Evolutionary conservation across 495 filamentous ascomycete genomes (phyloP).

Genomic region (Talaromyces nanjingensis): DNA sequence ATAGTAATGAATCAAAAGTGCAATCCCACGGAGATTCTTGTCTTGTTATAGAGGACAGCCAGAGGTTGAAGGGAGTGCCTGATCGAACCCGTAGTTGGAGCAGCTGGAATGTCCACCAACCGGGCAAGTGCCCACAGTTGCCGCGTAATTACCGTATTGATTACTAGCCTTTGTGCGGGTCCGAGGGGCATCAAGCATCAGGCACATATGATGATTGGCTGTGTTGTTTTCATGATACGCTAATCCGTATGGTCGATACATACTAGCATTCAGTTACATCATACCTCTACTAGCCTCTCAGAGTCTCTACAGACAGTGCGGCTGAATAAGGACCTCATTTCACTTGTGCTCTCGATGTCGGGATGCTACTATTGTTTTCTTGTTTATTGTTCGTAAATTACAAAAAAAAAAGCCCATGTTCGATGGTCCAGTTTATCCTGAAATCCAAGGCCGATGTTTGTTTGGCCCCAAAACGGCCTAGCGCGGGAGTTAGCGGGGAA

Average conservation of each 20-base stretch:
- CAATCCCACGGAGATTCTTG: not conserved
- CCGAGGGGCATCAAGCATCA: not conserved
- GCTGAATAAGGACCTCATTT: not conserved
- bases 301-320: not conserved
- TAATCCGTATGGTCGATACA: not conserved
- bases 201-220: not conserved
- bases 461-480: constrained; percentile 2
- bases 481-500: constrained; percentile 5
- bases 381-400: not conserved
- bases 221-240: not conserved
- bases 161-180: not conserved
- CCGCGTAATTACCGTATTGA: not conserved
- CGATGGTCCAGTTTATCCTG: not conserved
- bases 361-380: not conserved
- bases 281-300: not conserved
- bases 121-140: not conserved
- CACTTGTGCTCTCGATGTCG: not conserved
- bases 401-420: not conserved
- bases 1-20: not conserved
- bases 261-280: not conserved
- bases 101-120: constrained; percentile 4
- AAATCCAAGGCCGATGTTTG: constrained; percentile 1
- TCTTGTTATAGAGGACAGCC: not conserved
- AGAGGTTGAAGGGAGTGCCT: not conserved
- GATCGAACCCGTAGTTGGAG: not conserved